Evolutionary conservation across 768 basidiomycete genomes (phyloP), one percentile per base, ranked within the genome.

Genomic region (Mycena polygramma): DNA sequence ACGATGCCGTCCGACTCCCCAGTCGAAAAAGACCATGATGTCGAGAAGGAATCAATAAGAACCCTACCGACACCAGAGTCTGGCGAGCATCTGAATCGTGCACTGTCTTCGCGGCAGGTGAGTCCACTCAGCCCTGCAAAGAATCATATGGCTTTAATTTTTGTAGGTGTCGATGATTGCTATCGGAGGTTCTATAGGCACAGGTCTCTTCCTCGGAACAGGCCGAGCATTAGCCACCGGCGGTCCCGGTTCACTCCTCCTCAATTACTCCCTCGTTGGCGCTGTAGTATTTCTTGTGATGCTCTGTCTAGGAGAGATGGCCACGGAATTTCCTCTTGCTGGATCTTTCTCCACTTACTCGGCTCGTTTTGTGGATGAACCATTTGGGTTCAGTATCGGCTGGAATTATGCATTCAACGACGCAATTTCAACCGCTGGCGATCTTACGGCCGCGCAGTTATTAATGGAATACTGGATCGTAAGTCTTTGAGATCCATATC

Each of bases 371-470:
- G 93, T 94, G 2, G 37, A 51, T 43, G 49, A 51, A 36, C 39
- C 83, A 94, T 66, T 59, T 20, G 65, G 57, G 10, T 66, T 66
- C 49, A 53, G 49, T 58, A 51, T 67, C 14, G 51, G 57, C 3
- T 96, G 93, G 93, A 95, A 95, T 77, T 96, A 95, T 77, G 94
- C 92, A 92, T 93, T 94, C 81, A 94, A 94, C 76, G 93, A 94
- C 79, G 93, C 94, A 3, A 91, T 95, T 43, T 93, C 92, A 0
- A 89, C 95, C 17, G 95, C 94, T 0, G 91, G 92, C 0, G 94
- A 96, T 77, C 86, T 97, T 30, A 94, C 92, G 7, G 95, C 94
- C 6, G 94, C 94, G 0, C 95, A 94, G 74, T 85, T 96, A 43
- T 90, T 95, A n/a, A 81, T 96, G 15, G 87, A 88, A 65, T 95